A percentile compares a stretch with the other conserved stretches of the same genome.
phyloP scores from a whole-genome alignment of 1,284 basidiomycete species.

The Gymnopus androsaceus region DNA sequence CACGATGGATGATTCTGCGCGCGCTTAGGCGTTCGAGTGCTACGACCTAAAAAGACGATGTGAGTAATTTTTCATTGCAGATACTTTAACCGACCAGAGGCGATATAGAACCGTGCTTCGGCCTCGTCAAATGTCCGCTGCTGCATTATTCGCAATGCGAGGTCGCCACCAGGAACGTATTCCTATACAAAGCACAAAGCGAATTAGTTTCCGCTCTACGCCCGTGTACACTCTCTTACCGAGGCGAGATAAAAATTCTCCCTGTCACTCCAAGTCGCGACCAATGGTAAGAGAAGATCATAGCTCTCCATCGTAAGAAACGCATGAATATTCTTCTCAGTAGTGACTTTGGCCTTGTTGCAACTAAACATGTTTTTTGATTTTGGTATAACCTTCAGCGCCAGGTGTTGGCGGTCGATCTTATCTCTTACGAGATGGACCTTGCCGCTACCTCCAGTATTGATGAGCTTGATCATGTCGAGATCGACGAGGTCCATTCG shows the following conservation, averaged over 20 bases:
- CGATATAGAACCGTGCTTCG: conserved; percentile 22
- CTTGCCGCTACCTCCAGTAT: conserved; percentile 20
- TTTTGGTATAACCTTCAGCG: conserved; percentile 29
- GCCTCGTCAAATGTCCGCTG: conserved; percentile 21
- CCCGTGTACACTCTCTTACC: too few relatives aligned
- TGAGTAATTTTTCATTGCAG: neutral
- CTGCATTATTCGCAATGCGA: conserved; percentile 22
- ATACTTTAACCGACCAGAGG: conserved; percentile 1
- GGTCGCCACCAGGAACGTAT: conserved; percentile 25
- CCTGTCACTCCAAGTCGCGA: conserved; percentile 27
- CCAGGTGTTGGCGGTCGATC: conserved; percentile 18
- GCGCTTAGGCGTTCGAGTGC: conserved; percentile 26
- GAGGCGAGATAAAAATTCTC: conserved; percentile 27
- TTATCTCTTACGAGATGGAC: conserved; percentile 26
- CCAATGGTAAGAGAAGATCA: conserved; percentile 21
- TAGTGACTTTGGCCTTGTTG: conserved; percentile 1
- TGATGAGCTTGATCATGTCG: conserved; percentile 25
- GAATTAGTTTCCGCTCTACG: too few relatives aligned
- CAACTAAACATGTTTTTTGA: conserved; percentile 8
- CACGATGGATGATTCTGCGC: conserved; percentile 26
- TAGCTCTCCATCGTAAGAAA: conserved; percentile 15
- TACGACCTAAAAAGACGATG: conserved; percentile 15
- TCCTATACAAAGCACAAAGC: too few relatives aligned
- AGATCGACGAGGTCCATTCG: conserved; percentile 19
- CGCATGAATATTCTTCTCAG: conserved; percentile 24